phyloP scores from a whole-genome alignment of 2,329 filamentous ascomycete species.

The Sphaerulina vaccinii region DNA sequence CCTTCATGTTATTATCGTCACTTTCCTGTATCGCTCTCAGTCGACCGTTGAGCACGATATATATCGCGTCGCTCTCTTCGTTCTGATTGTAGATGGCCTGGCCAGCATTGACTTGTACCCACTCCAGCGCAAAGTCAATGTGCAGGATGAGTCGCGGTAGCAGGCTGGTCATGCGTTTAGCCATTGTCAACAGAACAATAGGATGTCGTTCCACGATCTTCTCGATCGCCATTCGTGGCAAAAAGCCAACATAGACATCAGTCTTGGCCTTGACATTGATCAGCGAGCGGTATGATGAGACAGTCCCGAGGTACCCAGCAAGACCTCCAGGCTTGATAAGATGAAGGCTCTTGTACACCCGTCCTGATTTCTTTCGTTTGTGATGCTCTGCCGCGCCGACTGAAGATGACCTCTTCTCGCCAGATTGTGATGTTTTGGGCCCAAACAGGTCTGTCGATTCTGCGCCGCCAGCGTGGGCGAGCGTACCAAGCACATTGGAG shows the following conservation, averaged over 20 bases:
- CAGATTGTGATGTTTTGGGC: constrained; percentile 19
- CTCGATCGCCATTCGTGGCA: constrained; percentile 81
- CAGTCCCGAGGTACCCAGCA: constrained; percentile 89
- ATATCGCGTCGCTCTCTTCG: constrained; percentile 97
- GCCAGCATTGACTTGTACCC: constrained; percentile 93
- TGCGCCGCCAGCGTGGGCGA: constrained; percentile 36
- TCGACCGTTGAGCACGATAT: constrained; percentile 93
- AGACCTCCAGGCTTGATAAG: constrained; percentile 92
- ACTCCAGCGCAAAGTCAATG: constrained; percentile 97
- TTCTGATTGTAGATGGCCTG: constrained; percentile 92
- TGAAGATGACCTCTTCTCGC: constrained; percentile 25
- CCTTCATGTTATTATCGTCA: constrained; percentile 76
- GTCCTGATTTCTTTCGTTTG: constrained; percentile 42
- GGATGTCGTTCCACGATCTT: constrained; percentile 91
- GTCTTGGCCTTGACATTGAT: constrained; percentile 97
- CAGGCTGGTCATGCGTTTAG: constrained; percentile 86
- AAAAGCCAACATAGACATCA: constrained; percentile 94
- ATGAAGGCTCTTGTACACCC: constrained; percentile 67
- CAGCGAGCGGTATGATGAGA: constrained; percentile 93
- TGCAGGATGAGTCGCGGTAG: constrained; percentile 87
- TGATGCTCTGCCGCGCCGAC: constrained; percentile 33
- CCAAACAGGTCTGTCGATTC: constrained; percentile 36
- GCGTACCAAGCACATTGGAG: constrained; percentile 46
- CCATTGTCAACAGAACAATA: constrained; percentile 90
- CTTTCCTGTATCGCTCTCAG: constrained; percentile 80